Conservation (phyloP, 257 asterid genomes). For the Solanum pimpinellifolium region DNA sequence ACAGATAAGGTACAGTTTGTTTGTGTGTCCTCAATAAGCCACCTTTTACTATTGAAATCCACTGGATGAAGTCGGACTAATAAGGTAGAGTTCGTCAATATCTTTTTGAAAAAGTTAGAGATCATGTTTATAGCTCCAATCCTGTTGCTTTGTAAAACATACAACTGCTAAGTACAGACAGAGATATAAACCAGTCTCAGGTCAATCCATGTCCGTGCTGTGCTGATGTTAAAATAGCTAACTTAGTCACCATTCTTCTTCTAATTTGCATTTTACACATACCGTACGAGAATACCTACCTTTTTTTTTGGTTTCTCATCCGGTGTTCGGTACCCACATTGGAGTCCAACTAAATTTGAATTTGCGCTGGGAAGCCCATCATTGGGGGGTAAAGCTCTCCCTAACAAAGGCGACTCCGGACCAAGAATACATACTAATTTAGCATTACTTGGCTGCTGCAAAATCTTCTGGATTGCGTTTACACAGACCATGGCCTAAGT, state of each 20-base stretch:
- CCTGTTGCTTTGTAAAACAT: not conserved
- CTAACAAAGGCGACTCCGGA: not conserved
- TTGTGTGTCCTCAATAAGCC: not conserved
- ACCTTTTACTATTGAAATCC: not conserved
- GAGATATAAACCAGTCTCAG: not conserved
- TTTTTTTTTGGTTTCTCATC: too few relatives aligned
- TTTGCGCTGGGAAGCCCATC: too few relatives aligned
- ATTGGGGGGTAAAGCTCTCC: too few relatives aligned
- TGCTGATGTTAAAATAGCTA: not conserved
- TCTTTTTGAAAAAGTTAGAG: not conserved
- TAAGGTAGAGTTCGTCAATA: not conserved
- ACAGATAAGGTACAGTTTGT: slow-evolving; percentile 34
- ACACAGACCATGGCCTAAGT: not conserved
- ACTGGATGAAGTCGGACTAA: not conserved
- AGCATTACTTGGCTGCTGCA: not conserved
- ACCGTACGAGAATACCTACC: too few relatives aligned
- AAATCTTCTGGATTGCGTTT: not conserved
- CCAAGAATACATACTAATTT: not conserved
- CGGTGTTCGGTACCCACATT: too few relatives aligned
- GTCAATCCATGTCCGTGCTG: not conserved
- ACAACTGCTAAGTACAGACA: not conserved
- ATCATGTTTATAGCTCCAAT: not conserved
- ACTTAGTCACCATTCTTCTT: not conserved
- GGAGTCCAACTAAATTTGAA: too few relatives aligned
- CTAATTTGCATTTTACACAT: not conserved